These are phyloP conservation scores for Rhizopogon rudus DNA, from an alignment of 768 basidiomycete species.

Conservation along the genomic window DNA sequence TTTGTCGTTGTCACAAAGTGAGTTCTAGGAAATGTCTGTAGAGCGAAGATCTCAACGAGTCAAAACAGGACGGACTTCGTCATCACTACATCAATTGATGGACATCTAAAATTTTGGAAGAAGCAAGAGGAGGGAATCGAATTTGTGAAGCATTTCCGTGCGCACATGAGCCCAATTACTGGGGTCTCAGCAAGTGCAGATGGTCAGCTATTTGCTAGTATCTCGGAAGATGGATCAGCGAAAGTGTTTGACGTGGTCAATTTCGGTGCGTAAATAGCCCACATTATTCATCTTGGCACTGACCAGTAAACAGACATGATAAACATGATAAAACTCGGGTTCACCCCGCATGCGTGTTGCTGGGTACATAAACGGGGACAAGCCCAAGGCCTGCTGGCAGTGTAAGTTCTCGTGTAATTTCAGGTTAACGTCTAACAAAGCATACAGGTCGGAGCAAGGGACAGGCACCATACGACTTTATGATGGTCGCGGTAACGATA, in stretches of 20 bases:
- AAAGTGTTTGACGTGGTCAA: slow-evolving; percentile 98
- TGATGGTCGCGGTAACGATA: slow-evolving; percentile 84
- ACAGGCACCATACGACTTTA: slow-evolving; percentile 81
- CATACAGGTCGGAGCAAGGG: slow-evolving; percentile 66
- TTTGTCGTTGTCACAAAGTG: slow-evolving; percentile 87
- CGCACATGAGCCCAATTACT: slow-evolving; percentile 76
- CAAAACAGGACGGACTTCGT: slow-evolving; percentile 79
- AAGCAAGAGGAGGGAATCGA: slow-evolving; percentile 95
- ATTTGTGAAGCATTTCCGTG: slow-evolving; percentile 97
- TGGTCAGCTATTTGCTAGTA: slow-evolving; percentile 86
- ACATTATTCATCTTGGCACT: background rate
- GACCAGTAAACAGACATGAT: slow-evolving; percentile 77
- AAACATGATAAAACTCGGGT: slow-evolving; percentile 91
- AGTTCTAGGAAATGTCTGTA: slow-evolving; percentile 14
- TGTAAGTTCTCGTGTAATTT: slow-evolving; percentile 46
- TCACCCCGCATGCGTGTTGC: slow-evolving; percentile 81
- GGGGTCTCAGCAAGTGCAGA: slow-evolving; percentile 86
- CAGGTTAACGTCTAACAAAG: slow-evolving; percentile 12
- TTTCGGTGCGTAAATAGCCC: slow-evolving; percentile 65
- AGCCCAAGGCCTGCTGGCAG: slow-evolving; percentile 81
- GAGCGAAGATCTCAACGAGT: slow-evolving; percentile 5
- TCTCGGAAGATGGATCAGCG: slow-evolving; percentile 86
- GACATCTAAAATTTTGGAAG: slow-evolving; percentile 98
- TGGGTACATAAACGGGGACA: slow-evolving; percentile 93
- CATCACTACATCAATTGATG: slow-evolving; percentile 92